Base-by-base conservation (phyloP, 2,329 filamentous ascomycete genomes). In the Cladosporium halotolerans region DNA sequence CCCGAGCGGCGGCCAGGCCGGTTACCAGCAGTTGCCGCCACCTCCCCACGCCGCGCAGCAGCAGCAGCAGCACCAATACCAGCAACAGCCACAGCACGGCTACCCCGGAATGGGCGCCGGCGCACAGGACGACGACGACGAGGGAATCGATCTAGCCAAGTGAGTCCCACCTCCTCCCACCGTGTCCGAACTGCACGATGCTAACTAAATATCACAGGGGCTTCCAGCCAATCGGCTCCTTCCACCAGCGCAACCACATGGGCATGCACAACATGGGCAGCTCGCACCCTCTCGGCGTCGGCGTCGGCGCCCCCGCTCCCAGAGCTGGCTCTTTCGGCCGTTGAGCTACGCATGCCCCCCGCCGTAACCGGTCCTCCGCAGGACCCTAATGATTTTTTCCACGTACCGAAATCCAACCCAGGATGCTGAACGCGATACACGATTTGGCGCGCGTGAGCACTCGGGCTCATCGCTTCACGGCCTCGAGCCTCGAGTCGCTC, bases 121-220 rank as follows among this genome's bases (percentile, higher is more conserved):
- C 36, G 48, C 70, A 23, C 71, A 73, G 31, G 65, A 70, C 6
- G 73, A 71, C 18, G 70, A 72, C 45, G 72, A 75, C 41, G 73
- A 73, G 49, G 70, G 72, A 13, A 76, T 76, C 54, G 75, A 77
- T 66, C 65, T 77, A 43, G 72, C 71, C 43, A 77, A 76, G 74
- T 76, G 66, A 68, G 73, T 68, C 9, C 14, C 9, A 16, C 7
- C n/a, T 9, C 14, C 19, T 51, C 9, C 10, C 13, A 42, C 52
- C 16, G 16, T 3, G 14, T 13, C 1, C 23, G 36, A 42, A 11
- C 11, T 31, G 4, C 10, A 9, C 9, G 14, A 38, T 34, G 32
- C 61, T 68, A 58, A 68, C 53, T 28, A 13, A 0, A 33, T 41
- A 11, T 11, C 31, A 19, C 55, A 76, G 74, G 66, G 74, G 74